Conservation (phyloP, 805 yeast species). For the Zygoascus biomembranicola region DNA sequence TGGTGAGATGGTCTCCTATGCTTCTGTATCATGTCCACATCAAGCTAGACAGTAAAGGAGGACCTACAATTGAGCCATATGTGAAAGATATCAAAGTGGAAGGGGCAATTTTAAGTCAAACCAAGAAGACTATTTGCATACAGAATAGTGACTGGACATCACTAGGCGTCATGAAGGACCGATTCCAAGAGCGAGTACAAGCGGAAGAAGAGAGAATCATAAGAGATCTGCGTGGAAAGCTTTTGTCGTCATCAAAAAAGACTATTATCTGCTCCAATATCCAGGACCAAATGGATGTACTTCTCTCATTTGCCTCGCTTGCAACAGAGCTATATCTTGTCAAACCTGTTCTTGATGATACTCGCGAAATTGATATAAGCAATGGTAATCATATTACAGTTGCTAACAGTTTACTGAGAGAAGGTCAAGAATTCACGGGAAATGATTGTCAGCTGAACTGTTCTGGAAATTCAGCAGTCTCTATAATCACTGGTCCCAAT, state of each 20-base stretch:
- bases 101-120: conserved; percentile 30
- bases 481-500: conserved; percentile 83
- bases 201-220: conserved; percentile 49
- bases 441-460: conserved; percentile 32
- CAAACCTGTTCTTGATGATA: conserved; percentile 53
- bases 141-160: conserved; percentile 42
- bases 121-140: conserved; percentile 39
- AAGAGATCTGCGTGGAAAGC: conserved; percentile 37
- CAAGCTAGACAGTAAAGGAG: conserved; percentile 21
- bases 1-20: conserved; percentile 35
- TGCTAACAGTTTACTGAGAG: conserved; percentile 55
- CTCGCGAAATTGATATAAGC: conserved; percentile 40
- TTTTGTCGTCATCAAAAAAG: conserved; percentile 36
- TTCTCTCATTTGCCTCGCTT: conserved; percentile 61
- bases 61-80: not conserved
- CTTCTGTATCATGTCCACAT: conserved; percentile 44
- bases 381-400: conserved; percentile 84
- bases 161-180: conserved; percentile 43
- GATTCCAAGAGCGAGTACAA: conserved; percentile 39
- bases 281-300: conserved; percentile 63
- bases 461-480: conserved; percentile 25
- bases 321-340: conserved; percentile 61
- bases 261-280: conserved; percentile 44
- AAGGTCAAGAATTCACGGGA: conserved; percentile 42
- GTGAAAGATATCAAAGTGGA: conserved; percentile 5